Percentiles rank a stretch among this genome's conserved stretches.
phyloP scores from a whole-genome alignment of 345 rosid species.

The Arabis alpina region DNA sequence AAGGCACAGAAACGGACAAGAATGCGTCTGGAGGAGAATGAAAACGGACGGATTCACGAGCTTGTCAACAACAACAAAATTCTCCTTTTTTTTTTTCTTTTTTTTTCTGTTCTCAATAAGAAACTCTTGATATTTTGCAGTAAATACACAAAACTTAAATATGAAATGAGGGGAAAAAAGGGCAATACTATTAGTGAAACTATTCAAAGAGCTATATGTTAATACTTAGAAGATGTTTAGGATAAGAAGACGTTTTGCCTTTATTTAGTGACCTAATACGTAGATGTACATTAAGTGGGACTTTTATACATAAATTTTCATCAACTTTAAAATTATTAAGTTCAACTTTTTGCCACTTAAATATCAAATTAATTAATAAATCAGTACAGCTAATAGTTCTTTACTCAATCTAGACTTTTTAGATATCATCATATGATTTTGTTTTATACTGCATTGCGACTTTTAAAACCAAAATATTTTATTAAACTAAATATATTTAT shows the following conservation, averaged over 20 bases:
- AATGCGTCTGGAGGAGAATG: not conserved
- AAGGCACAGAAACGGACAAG: not conserved
- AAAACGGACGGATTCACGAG: conserved; percentile 1
- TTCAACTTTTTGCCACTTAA: not conserved
- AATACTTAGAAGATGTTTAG: not conserved
- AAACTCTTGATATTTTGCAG: conserved; percentile 6
- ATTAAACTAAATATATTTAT: not conserved
- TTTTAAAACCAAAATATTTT: not conserved
- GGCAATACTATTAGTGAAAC: no score
- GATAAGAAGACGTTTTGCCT: conserved; percentile 18
- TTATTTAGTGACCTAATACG: conserved; percentile 10
- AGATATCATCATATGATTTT: not conserved
- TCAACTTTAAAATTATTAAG: not conserved
- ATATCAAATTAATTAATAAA: not conserved
- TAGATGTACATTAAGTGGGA: not conserved
- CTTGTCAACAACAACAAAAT: not conserved
- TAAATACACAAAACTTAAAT: not conserved
- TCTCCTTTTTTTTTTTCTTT: not conserved
- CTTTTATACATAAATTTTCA: not conserved
- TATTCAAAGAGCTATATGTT: no score
- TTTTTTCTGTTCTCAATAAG: not conserved
- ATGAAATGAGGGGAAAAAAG: no score
- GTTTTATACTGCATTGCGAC: not conserved
- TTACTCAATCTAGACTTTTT: not conserved
- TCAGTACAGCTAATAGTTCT: not conserved